These are phyloP conservation scores for Cucurbitaria berberidis DNA, from an alignment of 2,329 filamentous ascomycete genomes.

Conservation along the genomic window DNA sequence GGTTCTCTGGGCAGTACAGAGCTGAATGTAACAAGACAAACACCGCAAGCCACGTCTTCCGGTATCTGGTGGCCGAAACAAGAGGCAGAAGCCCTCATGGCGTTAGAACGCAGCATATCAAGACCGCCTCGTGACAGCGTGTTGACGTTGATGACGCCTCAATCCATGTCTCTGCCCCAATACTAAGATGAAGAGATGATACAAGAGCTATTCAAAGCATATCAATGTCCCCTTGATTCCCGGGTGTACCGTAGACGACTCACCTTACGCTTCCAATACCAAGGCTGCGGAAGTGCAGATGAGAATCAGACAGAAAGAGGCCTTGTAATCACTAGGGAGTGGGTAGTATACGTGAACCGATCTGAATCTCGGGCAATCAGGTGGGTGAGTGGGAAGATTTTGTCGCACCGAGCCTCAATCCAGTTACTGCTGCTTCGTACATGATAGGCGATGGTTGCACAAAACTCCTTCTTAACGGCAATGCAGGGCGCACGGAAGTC, in stretches of 20 bases:
- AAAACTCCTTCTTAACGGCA: conserved; percentile 3
- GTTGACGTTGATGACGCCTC: not conserved
- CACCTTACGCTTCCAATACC: conserved; percentile 12
- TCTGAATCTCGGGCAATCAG: conserved; percentile 10
- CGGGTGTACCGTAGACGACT: conserved; percentile 2
- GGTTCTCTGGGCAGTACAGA: conserved; percentile 5
- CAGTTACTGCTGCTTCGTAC: conserved; percentile 8
- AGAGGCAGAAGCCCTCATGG: not conserved
- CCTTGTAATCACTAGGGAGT: conserved; percentile 1
- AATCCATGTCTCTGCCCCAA: not conserved
- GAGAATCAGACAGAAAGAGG: not conserved
- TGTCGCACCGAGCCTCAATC: conserved; percentile 8
- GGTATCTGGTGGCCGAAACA: not conserved
- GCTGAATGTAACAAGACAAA: not conserved
- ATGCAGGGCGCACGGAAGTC: not conserved
- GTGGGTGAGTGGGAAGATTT: conserved; percentile 3
- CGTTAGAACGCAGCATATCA: conserved; percentile 2
- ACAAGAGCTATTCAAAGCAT: conserved; percentile 1
- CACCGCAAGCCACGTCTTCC: not conserved
- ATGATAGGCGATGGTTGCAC: conserved; percentile 4
- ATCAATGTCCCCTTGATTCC: conserved; percentile 7
- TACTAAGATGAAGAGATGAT: not conserved
- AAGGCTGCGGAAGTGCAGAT: conserved; percentile 2
- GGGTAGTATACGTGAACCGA: conserved; percentile 4
- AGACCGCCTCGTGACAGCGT: not conserved